These are phyloP conservation scores for Talaromyces sp. DNA, from an alignment of 2,329 filamentous ascomycete species.

Conservation along the genomic window DNA sequence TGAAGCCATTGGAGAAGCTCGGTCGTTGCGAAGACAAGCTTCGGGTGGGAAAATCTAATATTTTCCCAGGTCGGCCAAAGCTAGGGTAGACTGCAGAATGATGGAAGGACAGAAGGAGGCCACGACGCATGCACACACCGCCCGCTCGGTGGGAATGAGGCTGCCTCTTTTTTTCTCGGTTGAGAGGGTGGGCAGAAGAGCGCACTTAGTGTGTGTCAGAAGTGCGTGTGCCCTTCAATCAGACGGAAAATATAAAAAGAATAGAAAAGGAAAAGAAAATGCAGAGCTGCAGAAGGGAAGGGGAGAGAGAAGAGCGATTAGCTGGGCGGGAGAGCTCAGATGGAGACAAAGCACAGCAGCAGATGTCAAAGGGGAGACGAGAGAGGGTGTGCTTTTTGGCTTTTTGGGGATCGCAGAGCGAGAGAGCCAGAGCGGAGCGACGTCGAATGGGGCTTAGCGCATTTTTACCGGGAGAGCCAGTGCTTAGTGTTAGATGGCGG, in stretches of 20 bases:
- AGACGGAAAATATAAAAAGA: background rate
- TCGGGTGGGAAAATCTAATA: constrained; percentile 30
- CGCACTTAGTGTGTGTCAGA: background rate
- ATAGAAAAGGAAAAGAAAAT: background rate
- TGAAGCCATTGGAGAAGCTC: constrained; percentile 40
- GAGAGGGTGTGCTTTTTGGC: constrained; percentile 10
- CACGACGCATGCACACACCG: constrained; percentile 42
- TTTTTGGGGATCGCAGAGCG: constrained; percentile 14
- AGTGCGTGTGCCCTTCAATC: constrained; percentile 14
- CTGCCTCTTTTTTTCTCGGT: constrained; percentile 10
- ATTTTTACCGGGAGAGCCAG: constrained; percentile 11
- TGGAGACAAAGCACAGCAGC: constrained; percentile 13
- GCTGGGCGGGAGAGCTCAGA: constrained; percentile 7
- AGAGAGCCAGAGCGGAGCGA: constrained; percentile 11
- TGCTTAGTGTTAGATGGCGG: background rate
- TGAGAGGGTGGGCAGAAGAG: constrained; percentile 20
- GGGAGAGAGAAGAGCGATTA: background rate
- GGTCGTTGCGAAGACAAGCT: constrained; percentile 28
- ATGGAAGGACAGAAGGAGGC: constrained; percentile 27
- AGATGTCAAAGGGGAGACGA: constrained; percentile 11
- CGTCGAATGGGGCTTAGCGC: constrained; percentile 11
- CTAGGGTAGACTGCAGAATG: constrained; percentile 22
- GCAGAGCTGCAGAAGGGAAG: background rate
- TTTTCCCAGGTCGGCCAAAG: constrained; percentile 32
- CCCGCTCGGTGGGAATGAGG: constrained; percentile 29